Evolutionary conservation across 2,329 filamentous ascomycete species (phyloP).

Genomic region (Colletotrichum tamarilloi): DNA sequence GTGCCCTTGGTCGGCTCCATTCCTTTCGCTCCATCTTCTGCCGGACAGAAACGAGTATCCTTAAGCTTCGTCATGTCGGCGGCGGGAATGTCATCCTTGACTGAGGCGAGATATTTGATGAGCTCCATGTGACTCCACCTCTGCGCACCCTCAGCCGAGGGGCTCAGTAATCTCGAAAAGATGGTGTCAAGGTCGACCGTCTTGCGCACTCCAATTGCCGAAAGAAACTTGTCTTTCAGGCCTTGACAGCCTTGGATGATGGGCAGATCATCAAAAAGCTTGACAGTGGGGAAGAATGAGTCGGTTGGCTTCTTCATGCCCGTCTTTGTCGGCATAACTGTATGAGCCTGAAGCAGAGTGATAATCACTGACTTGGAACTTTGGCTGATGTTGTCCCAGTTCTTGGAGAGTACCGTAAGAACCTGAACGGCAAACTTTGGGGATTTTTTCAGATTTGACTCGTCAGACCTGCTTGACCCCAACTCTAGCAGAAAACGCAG

Average conservation of each 20-base stretch:
- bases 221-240: constrained; percentile 91
- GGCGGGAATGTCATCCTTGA: constrained; percentile 86
- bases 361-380: constrained; percentile 74
- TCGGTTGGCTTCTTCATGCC: constrained; percentile 90
- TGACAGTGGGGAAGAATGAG: constrained; percentile 93
- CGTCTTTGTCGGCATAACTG: constrained; percentile 88
- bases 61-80: constrained; percentile 84
- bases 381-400: constrained; percentile 84
- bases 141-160: constrained; percentile 63
- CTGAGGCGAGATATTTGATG: constrained; percentile 92
- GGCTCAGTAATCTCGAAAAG: constrained; percentile 83
- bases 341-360: constrained; percentile 71
- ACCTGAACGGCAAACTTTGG: constrained; percentile 81
- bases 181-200: constrained; percentile 95
- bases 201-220: constrained; percentile 88
- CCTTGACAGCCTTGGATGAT: constrained; percentile 79
- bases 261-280: constrained; percentile 93
- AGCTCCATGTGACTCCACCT: constrained; percentile 95
- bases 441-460: constrained; percentile 77
- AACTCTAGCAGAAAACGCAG: constrained; percentile 82
- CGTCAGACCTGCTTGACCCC: constrained; percentile 66
- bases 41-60: constrained; percentile 83
- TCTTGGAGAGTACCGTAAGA: constrained; percentile 84
- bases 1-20: constrained; percentile 65
- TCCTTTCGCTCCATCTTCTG: constrained; percentile 71